A percentile compares a stretch with the other conserved stretches of the same genome.
Conservation (phyloP, 257 asterid species). For the Nicotiana benthamiana region DNA sequence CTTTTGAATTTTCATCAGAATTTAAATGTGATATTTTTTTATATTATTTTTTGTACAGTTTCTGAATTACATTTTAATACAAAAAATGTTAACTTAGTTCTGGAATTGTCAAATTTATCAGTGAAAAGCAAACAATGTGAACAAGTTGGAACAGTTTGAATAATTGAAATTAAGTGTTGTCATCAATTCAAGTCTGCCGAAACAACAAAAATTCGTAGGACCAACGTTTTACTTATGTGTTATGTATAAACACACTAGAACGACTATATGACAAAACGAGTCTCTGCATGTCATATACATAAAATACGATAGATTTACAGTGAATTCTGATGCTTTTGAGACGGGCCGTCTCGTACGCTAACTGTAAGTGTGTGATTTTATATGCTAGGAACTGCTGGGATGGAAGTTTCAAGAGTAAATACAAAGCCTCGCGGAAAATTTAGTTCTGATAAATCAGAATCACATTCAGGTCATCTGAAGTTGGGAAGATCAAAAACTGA, state of each 20-base stretch:
- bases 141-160: neutral
- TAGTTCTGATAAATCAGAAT: slow-evolving; percentile 31
- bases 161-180: neutral
- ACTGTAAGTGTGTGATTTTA: slow-evolving; percentile 12
- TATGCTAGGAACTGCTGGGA: slow-evolving; percentile 40
- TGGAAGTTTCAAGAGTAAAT: slow-evolving; percentile 34
- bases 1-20: neutral
- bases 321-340: neutral
- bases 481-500: slow-evolving; percentile 66
- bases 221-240: neutral
- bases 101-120: neutral
- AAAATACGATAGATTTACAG: neutral
- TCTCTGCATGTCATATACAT: neutral
- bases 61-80: neutral
- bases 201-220: neutral
- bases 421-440: slow-evolving; percentile 42
- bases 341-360: neutral
- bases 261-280: too few relatives aligned
- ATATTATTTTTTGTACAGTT: neutral
- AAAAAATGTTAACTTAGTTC: neutral
- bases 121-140: neutral
- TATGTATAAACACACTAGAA: neutral
- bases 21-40: neutral
- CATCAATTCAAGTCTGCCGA: neutral
- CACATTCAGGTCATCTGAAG: slow-evolving; percentile 20